Evolutionary conservation across 2,329 filamentous ascomycete genomes (phyloP), one percentile per base, ranked within the genome.

Genomic region (Botrytis aclada): DNA sequence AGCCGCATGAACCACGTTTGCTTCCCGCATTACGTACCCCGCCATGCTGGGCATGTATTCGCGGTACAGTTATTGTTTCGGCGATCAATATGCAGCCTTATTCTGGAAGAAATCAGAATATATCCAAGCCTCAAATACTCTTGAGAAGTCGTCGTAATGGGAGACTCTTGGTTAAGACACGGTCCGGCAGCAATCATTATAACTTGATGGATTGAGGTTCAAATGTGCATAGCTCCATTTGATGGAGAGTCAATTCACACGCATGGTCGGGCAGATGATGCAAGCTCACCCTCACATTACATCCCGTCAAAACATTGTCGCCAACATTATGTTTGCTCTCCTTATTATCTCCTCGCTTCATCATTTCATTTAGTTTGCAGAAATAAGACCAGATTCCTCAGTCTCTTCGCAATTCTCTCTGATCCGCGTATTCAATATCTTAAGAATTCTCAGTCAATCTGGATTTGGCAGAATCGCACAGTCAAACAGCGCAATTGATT

Each of bases 201-300:
- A 18, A 8, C 6, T 8, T 29, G 5, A 29, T 54, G 1, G 12
- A 32, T 9, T 56, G 51, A 32, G n/a, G n/a, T 12, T 56, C 1
- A 29, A 8, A 32, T 9, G 10, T 7, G 14, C 14, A 8, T 18
- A 32, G 6, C 7, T 29, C 14, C 1, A 29, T 18, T 56, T 2
- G 9, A 25, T 8, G 29, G 25, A 56, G n/a, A 56, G 29, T 9
- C 18, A 2, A 3, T 2, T 29, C 14, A 16, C 51, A 56, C 5
- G n/a, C n/a, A 56, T 29, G 3, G n/a, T 4, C 3, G 4, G n/a
- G 18, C 3, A 4, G 14, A 29, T 7, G 0, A 14, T 22, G 8
- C 6, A 7, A n/a, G 12, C 25, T n/a, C 47, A 54, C 25, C 16
- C n/a, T 14, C 2, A n/a, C 6, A 29, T 9, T 3, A 7, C 8